phyloP scores from a whole-genome alignment of 768 basidiomycete genomes.

The Tricholoma terreum region DNA sequence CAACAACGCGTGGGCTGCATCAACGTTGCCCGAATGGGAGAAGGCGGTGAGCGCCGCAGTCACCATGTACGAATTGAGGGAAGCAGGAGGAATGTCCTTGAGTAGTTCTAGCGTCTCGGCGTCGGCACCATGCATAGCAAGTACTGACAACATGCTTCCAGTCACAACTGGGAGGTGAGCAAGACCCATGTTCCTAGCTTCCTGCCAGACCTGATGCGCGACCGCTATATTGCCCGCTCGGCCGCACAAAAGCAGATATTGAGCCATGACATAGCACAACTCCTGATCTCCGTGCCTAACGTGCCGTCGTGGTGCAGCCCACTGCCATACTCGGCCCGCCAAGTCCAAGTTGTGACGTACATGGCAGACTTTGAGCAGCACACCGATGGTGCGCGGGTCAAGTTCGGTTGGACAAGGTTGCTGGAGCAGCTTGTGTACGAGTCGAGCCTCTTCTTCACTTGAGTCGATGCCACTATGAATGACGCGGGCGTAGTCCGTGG shows the following conservation, averaged over 20 bases:
- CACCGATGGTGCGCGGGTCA: not conserved
- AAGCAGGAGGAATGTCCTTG: not conserved
- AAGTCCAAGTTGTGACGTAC: not conserved
- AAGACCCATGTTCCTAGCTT: conserved; percentile 1
- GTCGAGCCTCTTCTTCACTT: conserved; percentile 1
- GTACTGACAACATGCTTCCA: not conserved
- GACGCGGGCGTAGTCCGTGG: not conserved
- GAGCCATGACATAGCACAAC: not conserved
- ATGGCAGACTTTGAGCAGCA: not conserved
- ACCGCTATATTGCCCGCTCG: not conserved
- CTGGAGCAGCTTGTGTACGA: not conserved
- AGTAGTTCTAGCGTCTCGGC: not conserved
- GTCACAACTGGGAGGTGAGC: not conserved
- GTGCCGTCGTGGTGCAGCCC: not conserved
- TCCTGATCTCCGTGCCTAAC: conserved; percentile 1
- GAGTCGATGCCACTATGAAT: not conserved
- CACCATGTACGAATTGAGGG: not conserved
- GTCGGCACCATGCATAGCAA: not conserved
- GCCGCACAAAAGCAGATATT: not conserved
- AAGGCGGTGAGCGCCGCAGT: not conserved
- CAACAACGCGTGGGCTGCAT: not conserved
- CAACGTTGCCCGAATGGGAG: not conserved
- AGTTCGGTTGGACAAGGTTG: not conserved
- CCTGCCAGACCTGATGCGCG: not conserved
- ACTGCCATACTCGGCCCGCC: not conserved